phyloP scores from a whole-genome alignment of 371 early-diverging fungal species.

The Mortierella sp. region DNA sequence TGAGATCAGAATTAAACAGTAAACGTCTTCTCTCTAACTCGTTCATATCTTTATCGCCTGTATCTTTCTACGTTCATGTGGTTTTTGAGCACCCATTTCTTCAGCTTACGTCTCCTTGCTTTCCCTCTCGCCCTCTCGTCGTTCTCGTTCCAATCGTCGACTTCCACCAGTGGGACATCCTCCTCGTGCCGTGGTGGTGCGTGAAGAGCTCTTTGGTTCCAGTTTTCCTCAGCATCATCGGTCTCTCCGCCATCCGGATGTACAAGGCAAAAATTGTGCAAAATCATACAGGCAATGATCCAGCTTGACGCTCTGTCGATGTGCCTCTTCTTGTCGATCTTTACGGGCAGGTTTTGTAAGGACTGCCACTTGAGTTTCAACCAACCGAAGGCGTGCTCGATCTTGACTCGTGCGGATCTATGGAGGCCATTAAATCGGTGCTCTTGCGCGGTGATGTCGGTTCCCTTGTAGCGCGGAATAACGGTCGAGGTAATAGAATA shows the following conservation, averaged over 20 bases:
- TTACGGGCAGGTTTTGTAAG: neutral
- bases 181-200: neutral
- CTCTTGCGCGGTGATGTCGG: neutral
- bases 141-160: neutral
- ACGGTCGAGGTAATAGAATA: neutral
- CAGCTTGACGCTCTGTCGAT: slow-evolving; percentile 7
- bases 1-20: neutral
- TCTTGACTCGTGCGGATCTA: slow-evolving; percentile 13
- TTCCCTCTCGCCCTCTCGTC: neutral
- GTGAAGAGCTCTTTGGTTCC: neutral
- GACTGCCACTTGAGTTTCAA: slow-evolving; percentile 15
- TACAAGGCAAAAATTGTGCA: slow-evolving; percentile 7
- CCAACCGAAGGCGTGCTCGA: slow-evolving; percentile 11
- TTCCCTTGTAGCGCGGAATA: slow-evolving; percentile 5
- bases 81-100: slow-evolving; percentile 12
- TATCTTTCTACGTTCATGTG: neutral
- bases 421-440: slow-evolving; percentile 9
- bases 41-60: neutral
- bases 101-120: slow-evolving; percentile 11
- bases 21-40: neutral
- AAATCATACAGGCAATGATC: slow-evolving; percentile 7
- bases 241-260: slow-evolving; percentile 1
- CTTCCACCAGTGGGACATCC: neutral
- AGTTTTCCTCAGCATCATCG: neutral
- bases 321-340: slow-evolving; percentile 8